phyloP scores from a whole-genome alignment of 1,139 yeast genomes.

The Hyphopichia pseudoburtonii region DNA sequence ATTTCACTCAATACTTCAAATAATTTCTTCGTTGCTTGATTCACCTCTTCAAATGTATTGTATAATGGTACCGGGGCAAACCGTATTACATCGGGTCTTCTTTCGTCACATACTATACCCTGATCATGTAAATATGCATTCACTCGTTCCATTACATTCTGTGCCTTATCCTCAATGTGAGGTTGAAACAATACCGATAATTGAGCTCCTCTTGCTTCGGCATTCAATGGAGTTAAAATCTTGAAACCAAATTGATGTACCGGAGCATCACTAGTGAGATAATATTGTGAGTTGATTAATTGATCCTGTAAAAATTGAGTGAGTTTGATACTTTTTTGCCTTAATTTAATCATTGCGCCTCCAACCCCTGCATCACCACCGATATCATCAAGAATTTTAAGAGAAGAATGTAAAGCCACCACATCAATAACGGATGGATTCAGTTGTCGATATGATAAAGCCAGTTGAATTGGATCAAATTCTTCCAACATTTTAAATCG shows the following conservation, averaged over 20 bases:
- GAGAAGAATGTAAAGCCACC: conserved; percentile 66
- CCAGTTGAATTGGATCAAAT: conserved; percentile 80
- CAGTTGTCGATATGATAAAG: conserved; percentile 87
- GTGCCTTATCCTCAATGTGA: conserved; percentile 27
- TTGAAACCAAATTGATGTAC: conserved; percentile 47
- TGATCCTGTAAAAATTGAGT: conserved; percentile 57
- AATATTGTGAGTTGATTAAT: conserved; percentile 46
- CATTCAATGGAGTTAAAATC: conserved; percentile 69
- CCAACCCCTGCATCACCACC: no score
- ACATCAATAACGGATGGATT: conserved; percentile 87
- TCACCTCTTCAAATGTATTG: conserved; percentile 70
- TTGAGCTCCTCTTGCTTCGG: conserved; percentile 73
- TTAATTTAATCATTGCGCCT: conserved; percentile 50
- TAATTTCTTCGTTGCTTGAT: conserved; percentile 44
- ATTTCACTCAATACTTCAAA: conserved; percentile 33
- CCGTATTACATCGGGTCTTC: conserved; percentile 85
- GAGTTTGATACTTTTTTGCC: conserved; percentile 56
- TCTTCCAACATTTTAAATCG: conserved; percentile 79
- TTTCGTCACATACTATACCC: conserved; percentile 82
- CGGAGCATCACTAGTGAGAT: conserved; percentile 27
- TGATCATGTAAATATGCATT: conserved; percentile 46
- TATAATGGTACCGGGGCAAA: conserved; percentile 83
- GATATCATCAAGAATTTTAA: conserved; percentile 56
- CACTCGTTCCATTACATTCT: conserved; percentile 65
- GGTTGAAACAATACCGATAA: conserved; percentile 71